Conservation (phyloP, 495 filamentous ascomycete species). For the Xylaria telfairii region DNA sequence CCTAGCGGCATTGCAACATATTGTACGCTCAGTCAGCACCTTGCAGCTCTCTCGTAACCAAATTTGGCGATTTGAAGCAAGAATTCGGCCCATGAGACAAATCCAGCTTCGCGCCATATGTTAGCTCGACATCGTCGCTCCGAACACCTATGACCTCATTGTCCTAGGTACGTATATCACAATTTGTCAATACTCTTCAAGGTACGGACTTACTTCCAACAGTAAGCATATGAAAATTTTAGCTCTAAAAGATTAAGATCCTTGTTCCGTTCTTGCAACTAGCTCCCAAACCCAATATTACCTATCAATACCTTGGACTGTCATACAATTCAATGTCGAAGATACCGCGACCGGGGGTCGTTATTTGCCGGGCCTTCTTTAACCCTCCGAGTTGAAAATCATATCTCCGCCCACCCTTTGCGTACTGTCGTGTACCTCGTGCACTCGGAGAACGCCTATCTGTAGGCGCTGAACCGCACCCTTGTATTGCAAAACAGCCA, state of each 20-base stretch:
- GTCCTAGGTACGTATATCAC: neutral
- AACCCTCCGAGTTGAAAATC: neutral
- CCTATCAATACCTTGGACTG: neutral
- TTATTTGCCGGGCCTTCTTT: constrained; percentile 5
- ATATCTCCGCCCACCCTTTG: neutral
- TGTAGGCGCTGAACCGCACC: neutral
- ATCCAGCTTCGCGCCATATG: constrained; percentile 16
- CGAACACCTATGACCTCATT: constrained; percentile 18
- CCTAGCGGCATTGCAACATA: neutral
- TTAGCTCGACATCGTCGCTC: constrained; percentile 20
- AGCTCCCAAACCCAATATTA: neutral
- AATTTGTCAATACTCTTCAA: constrained; percentile 15
- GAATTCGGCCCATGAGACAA: constrained; percentile 12
- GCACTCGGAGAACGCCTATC: neutral
- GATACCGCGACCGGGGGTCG: neutral
- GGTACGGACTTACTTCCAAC: constrained; percentile 7
- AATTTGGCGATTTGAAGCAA: constrained; percentile 9
- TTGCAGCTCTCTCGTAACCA: neutral
- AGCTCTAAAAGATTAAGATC: neutral
- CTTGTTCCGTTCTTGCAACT: neutral
- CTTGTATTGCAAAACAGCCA: neutral
- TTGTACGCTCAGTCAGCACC: constrained; percentile 21
- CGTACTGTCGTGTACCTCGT: neutral
- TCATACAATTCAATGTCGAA: neutral
- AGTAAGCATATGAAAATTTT: constrained; percentile 16